Conservation (phyloP, 169 alveolate species). For the Babesia divergens region DNA sequence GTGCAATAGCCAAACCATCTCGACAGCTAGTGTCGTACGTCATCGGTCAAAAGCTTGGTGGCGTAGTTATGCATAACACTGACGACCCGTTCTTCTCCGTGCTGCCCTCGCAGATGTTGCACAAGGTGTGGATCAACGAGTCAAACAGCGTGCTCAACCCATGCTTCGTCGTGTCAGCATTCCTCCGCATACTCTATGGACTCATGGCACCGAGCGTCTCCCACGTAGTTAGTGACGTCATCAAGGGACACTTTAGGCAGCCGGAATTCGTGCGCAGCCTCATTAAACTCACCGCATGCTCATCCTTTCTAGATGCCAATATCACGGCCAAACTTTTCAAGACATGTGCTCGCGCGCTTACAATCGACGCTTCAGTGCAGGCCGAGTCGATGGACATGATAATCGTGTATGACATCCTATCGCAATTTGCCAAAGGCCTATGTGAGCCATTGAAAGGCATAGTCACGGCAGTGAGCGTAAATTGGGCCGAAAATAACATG, state of each 20-base stretch:
- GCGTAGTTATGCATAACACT: background rate
- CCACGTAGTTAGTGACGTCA: conserved; percentile 25
- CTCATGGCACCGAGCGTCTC: conserved; percentile 23
- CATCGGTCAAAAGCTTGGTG: background rate
- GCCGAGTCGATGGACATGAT: conserved; percentile 66
- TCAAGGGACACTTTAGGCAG: conserved; percentile 33
- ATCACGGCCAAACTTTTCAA: conserved; percentile 38
- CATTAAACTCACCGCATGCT: conserved; percentile 35
- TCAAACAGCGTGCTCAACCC: conserved; percentile 38
- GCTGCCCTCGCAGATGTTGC: conserved; percentile 16
- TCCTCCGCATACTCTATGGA: conserved; percentile 34
- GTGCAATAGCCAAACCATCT: conserved; percentile 15
- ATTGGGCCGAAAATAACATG: conserved; percentile 34
- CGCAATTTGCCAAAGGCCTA: conserved; percentile 24
- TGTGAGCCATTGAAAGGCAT: conserved; percentile 5
- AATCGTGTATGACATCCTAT: conserved; percentile 51
- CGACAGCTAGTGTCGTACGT: conserved; percentile 12
- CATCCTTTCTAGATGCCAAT: conserved; percentile 48
- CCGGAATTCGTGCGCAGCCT: conserved; percentile 56
- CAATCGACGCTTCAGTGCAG: conserved; percentile 27
- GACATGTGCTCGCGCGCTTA: conserved; percentile 23
- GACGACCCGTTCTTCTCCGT: conserved; percentile 20
- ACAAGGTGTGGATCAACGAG: conserved; percentile 51
- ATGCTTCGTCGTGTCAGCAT: conserved; percentile 37
- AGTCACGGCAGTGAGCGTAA: conserved; percentile 11